phyloP scores from a whole-genome alignment of 2,329 filamentous ascomycete species.

The Cercospora zeae-maydis region DNA sequence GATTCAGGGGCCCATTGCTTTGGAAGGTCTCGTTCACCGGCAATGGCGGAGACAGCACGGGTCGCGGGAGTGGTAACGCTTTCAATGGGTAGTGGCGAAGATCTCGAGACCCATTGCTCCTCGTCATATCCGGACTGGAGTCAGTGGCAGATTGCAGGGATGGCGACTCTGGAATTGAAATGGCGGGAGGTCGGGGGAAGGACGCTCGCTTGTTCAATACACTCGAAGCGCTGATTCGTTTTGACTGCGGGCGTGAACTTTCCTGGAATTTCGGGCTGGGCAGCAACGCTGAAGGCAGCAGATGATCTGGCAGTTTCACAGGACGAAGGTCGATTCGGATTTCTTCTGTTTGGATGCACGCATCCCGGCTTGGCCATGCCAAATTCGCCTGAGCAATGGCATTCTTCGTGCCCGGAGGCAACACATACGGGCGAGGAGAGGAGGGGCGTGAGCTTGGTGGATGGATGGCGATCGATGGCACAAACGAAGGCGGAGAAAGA shows the following conservation, averaged over 20 bases:
- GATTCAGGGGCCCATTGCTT: slow-evolving; percentile 35
- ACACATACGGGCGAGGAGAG: slow-evolving; percentile 70
- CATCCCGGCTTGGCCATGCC: slow-evolving; percentile 49
- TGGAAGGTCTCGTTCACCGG: slow-evolving; percentile 23
- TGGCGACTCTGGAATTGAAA: slow-evolving; percentile 23
- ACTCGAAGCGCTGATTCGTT: slow-evolving; percentile 18
- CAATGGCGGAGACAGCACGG: slow-evolving; percentile 32
- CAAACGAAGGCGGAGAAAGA: slow-evolving; percentile 32
- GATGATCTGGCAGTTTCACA: slow-evolving; percentile 68
- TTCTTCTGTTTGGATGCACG: slow-evolving; percentile 79
- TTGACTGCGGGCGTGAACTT: slow-evolving; percentile 13
- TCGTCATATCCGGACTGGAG: slow-evolving; percentile 26
- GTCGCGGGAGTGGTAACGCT: slow-evolving; percentile 34
- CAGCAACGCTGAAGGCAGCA: slow-evolving; percentile 74
- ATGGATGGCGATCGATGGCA: slow-evolving; percentile 83
- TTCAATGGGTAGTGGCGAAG: slow-evolving; percentile 32
- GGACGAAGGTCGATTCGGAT: slow-evolving; percentile 79
- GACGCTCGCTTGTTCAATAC: slow-evolving; percentile 24
- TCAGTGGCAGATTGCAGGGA: slow-evolving; percentile 30
- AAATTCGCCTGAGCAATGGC: slow-evolving; percentile 74
- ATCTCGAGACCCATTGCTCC: slow-evolving; percentile 26
- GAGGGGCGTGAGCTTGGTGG: slow-evolving; percentile 81
- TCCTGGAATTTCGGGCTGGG: slow-evolving; percentile 46
- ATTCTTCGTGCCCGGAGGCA: slow-evolving; percentile 78
- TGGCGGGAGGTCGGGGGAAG: slow-evolving; percentile 15